A percentile compares a stretch with the other conserved stretches of the same genome.
These are phyloP conservation scores for Elsinoe necatrix DNA, from an alignment of 2,329 filamentous ascomycete genomes.

Conservation along the genomic window DNA sequence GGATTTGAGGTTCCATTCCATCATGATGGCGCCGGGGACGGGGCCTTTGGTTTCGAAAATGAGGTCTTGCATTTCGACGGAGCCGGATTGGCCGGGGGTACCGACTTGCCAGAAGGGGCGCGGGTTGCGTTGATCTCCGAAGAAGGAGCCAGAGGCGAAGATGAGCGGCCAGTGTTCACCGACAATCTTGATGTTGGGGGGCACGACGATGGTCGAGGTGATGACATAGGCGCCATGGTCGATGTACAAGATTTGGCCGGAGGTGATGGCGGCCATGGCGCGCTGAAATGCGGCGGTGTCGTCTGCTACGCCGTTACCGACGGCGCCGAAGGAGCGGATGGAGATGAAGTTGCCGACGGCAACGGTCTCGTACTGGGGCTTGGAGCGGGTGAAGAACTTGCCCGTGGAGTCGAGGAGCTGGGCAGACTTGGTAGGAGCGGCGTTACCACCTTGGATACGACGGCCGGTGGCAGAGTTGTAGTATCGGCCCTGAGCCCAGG, in stretches of 20 bases:
- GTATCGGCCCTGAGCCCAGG: conserved; percentile 72
- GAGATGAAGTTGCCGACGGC: conserved; percentile 66
- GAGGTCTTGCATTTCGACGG: conserved; percentile 79
- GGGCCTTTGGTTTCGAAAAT: conserved; percentile 78
- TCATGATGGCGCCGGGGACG: conserved; percentile 77
- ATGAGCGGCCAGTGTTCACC: conserved; percentile 89
- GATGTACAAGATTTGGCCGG: conserved; percentile 54
- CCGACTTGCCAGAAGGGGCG: conserved; percentile 82
- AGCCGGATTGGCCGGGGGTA: conserved; percentile 63
- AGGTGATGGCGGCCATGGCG: conserved; percentile 57
- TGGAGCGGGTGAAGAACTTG: conserved; percentile 71
- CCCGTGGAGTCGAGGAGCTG: conserved; percentile 57
- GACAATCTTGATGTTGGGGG: conserved; percentile 63
- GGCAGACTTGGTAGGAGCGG: conserved; percentile 53
- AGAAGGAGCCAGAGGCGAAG: conserved; percentile 68
- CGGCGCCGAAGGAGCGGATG: conserved; percentile 70
- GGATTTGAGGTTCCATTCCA: conserved; percentile 81
- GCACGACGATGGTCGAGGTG: conserved; percentile 51
- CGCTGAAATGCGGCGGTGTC: conserved; percentile 79
- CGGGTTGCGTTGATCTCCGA: conserved; percentile 66
- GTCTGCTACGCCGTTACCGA: conserved; percentile 78
- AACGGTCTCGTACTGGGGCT: conserved; percentile 75
- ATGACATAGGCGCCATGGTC: conserved; percentile 57
- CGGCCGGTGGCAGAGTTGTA: conserved; percentile 49
- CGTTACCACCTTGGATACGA: conserved; percentile 48